These are phyloP conservation scores for Gossypium davidsonii DNA, from an alignment of 441 rosid species.

Conservation along the genomic window DNA sequence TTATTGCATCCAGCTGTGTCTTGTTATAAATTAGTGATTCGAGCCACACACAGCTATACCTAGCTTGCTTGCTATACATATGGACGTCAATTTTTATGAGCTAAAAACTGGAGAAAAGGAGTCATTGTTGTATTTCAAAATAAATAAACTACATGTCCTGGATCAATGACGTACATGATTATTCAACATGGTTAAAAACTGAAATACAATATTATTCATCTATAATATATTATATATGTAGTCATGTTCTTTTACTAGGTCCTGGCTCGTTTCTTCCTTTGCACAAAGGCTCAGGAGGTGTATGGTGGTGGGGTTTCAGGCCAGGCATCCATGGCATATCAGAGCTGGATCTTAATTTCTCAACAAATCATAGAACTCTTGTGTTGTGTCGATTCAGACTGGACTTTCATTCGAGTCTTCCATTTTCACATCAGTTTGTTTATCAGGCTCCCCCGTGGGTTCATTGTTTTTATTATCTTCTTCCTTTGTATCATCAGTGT, in stretches of 20 bases:
- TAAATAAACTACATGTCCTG: background rate
- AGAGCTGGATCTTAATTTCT: too few relatives aligned
- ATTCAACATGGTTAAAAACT: background rate
- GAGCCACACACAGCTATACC: background rate
- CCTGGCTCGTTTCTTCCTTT: too few relatives aligned
- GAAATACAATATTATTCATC: background rate
- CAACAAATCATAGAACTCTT: too few relatives aligned
- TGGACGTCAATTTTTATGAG: background rate
- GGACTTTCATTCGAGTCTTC: constrained; percentile 20
- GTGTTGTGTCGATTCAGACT: constrained; percentile 13
- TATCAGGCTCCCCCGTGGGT: constrained; percentile 7
- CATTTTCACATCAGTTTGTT: constrained; percentile 5
- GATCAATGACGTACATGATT: background rate
- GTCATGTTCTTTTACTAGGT: background rate
- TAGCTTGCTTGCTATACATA: background rate
- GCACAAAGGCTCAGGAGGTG: too few relatives aligned
- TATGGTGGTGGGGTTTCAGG: too few relatives aligned
- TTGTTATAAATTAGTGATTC: background rate
- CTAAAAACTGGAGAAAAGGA: background rate
- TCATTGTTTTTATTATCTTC: constrained; percentile 16
- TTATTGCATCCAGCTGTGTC: constrained; percentile 1
- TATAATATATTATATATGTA: background rate
- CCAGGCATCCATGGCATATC: too few relatives aligned
- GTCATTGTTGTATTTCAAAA: constrained; percentile 1
- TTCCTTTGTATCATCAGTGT: constrained; percentile 7